Evolutionary conservation across 2,329 filamentous ascomycete genomes (phyloP).

Genomic region (Aspergillus brunneoviolaceus): DNA sequence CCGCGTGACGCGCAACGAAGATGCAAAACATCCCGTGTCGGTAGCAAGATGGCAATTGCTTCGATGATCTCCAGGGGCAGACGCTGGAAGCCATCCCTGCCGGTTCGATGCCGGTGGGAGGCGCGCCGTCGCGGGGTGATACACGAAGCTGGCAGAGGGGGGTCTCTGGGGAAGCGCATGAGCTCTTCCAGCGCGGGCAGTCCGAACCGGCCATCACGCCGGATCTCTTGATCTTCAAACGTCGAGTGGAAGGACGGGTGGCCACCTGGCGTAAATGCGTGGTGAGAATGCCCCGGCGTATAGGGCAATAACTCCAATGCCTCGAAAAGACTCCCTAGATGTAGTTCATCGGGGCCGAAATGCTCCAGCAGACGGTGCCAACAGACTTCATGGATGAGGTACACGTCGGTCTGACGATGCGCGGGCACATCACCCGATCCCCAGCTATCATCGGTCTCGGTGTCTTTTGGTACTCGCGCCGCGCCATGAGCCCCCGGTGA

Average conservation of each 20-base stretch:
- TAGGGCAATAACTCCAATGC: conserved; percentile 2
- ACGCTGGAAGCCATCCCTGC: not conserved
- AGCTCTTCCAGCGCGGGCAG: conserved; percentile 4
- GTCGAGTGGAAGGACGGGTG: not conserved
- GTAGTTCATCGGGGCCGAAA: not conserved
- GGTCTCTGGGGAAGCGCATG: not conserved
- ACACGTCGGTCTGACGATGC: conserved; percentile 1
- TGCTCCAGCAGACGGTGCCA: conserved; percentile 4
- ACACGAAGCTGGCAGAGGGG: not conserved
- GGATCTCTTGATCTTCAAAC: not conserved
- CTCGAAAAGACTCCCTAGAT: conserved; percentile 1
- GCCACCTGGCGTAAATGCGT: accelerated
- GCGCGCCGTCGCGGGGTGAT: too few species aligned
- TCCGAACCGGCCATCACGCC: not conserved
- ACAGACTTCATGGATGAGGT: conserved; percentile 4
- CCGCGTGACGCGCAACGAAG: conserved; percentile 12
- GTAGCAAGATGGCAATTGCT: conserved; percentile 6
- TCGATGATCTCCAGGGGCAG: conserved; percentile 12
- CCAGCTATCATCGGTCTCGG: too few species aligned
- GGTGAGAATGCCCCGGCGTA: not conserved
- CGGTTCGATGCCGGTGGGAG: not conserved
- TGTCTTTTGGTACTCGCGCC: too few species aligned
- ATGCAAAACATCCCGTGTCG: conserved; percentile 4
- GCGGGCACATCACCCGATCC: not conserved
- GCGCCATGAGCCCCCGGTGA: too few species aligned